These are phyloP conservation scores for Mycena filopes DNA, from an alignment of 768 basidiomycete genomes.

Conservation along the genomic window DNA sequence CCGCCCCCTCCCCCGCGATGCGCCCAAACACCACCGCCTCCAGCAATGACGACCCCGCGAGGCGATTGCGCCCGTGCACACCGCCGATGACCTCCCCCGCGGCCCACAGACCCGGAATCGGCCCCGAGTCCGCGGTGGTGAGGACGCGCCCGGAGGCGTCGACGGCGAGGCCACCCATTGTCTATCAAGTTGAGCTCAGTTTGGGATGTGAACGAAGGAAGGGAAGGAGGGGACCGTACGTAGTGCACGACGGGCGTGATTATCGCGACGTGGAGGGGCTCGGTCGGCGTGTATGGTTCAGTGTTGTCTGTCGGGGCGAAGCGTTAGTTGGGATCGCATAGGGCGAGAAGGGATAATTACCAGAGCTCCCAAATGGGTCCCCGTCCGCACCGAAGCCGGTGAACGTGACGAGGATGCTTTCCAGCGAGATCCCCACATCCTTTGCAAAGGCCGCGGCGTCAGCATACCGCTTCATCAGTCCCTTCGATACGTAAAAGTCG, in stretches of 20 bases:
- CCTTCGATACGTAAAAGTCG: constrained; percentile 41
- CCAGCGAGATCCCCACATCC: constrained; percentile 27
- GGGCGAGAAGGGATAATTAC: constrained; percentile 1
- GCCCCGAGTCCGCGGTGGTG: constrained; percentile 9
- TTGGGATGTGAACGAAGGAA: background rate
- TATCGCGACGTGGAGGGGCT: constrained; percentile 36
- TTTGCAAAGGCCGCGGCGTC: constrained; percentile 34
- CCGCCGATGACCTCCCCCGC: constrained; percentile 42
- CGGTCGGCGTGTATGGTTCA: constrained; percentile 24
- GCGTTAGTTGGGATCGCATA: background rate
- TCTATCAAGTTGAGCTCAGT: constrained; percentile 22
- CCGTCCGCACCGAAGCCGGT: constrained; percentile 21
- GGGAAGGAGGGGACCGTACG: constrained; percentile 21
- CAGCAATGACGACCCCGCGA: constrained; percentile 40
- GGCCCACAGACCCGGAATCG: constrained; percentile 37
- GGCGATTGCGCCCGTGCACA: constrained; percentile 40
- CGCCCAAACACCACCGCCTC: constrained; percentile 43
- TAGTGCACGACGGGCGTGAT: constrained; percentile 43
- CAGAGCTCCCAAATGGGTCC: constrained; percentile 35
- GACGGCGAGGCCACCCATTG: constrained; percentile 40
- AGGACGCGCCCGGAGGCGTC: constrained; percentile 36
- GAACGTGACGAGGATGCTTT: constrained; percentile 29
- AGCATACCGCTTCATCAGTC: constrained; percentile 38
- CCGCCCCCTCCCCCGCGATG: constrained; percentile 36
- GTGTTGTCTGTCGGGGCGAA: constrained; percentile 35